These are phyloP conservation scores for Microdochium paspali DNA, from an alignment of 2,329 filamentous ascomycete species.

Conservation along the genomic window DNA sequence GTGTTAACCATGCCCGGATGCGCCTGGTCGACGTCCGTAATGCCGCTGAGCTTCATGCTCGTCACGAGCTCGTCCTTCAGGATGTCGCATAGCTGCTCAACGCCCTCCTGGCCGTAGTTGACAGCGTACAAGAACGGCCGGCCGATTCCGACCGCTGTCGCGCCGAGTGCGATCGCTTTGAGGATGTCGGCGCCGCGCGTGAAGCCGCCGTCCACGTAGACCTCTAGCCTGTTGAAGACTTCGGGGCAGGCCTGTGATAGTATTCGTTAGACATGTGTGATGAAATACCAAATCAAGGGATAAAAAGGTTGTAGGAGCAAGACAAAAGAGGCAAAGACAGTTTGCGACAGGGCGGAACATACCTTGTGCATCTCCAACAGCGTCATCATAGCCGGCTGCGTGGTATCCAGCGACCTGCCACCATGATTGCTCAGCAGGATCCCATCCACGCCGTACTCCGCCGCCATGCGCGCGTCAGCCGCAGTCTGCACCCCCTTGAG, in stretches of 20 bases:
- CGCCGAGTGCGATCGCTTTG: slow-evolving; percentile 42
- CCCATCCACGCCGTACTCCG: slow-evolving; percentile 38
- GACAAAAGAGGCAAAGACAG: neutral
- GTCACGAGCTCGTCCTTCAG: slow-evolving; percentile 32
- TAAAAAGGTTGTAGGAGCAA: no score
- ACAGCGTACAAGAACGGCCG: slow-evolving; percentile 42
- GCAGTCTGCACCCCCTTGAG: slow-evolving; percentile 48
- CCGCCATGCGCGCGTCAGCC: slow-evolving; percentile 41
- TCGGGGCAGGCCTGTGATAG: slow-evolving; percentile 30
- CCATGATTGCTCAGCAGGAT: slow-evolving; percentile 50
- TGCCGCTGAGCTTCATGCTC: slow-evolving; percentile 39
- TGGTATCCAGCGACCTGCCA: slow-evolving; percentile 43
- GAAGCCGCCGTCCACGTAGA: slow-evolving; percentile 44
- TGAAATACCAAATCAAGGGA: neutral
- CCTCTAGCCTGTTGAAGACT: slow-evolving; percentile 36
- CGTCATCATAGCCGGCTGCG: slow-evolving; percentile 11
- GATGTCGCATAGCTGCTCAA: slow-evolving; percentile 1
- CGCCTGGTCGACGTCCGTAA: slow-evolving; percentile 33
- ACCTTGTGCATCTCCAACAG: neutral
- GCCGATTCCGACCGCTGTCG: slow-evolving; percentile 43
- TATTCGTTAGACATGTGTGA: slow-evolving; percentile 1
- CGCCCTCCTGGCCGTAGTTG: neutral
- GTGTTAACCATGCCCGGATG: neutral
- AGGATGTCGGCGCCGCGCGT: slow-evolving; percentile 43
- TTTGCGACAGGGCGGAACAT: no score